Percentiles rank a stretch among this genome's conserved stretches.
Evolutionary conservation across 805 yeast genomes (phyloP).

Genomic region (Suhomyces vadensis): DNA sequence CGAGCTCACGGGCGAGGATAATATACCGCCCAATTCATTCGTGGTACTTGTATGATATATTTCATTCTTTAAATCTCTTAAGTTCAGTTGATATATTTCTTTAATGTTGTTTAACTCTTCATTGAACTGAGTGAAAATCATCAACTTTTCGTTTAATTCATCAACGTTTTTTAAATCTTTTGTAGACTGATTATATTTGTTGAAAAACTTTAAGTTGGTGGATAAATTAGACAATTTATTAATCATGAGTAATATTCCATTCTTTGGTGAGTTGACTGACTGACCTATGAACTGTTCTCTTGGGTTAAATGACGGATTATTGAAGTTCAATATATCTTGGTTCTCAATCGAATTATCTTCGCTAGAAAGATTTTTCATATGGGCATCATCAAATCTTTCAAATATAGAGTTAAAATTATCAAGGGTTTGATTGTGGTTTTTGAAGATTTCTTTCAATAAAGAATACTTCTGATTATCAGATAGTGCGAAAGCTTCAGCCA

Average conservation of each 20-base stretch:
- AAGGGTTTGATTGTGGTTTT: slow-evolving; percentile 24
- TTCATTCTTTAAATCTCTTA: slow-evolving; percentile 28
- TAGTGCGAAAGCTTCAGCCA: background rate
- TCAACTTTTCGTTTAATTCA: slow-evolving; percentile 37
- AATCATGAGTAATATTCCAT: slow-evolving; percentile 25
- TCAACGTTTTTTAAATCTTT: slow-evolving; percentile 23
- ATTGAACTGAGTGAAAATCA: slow-evolving; percentile 37
- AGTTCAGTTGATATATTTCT: slow-evolving; percentile 31
- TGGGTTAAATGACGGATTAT: background rate
- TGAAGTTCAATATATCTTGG: slow-evolving; percentile 18
- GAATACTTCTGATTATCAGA: slow-evolving; percentile 18
- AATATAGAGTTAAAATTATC: slow-evolving; percentile 24
- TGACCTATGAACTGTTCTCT: background rate
- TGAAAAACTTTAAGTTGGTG: slow-evolving; percentile 37
- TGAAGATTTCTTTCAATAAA: slow-evolving; percentile 21
- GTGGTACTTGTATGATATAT: slow-evolving; percentile 10
- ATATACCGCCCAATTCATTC: background rate
- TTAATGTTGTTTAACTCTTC: slow-evolving; percentile 31
- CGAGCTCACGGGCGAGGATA: slow-evolving; percentile 12
- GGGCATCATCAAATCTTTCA: slow-evolving; percentile 26
- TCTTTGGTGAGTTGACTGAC: slow-evolving; percentile 4
- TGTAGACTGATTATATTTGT: slow-evolving; percentile 38
- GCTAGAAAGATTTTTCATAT: slow-evolving; percentile 2
- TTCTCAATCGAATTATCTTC: slow-evolving; percentile 10
- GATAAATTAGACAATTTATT: slow-evolving; percentile 32